Percentiles rank a stretch among this genome's conserved stretches.
These are phyloP conservation scores for Rhipidocladum racemiflorum DNA, from an alignment of 176 grass and related monocot species.

Conservation along the genomic window DNA sequence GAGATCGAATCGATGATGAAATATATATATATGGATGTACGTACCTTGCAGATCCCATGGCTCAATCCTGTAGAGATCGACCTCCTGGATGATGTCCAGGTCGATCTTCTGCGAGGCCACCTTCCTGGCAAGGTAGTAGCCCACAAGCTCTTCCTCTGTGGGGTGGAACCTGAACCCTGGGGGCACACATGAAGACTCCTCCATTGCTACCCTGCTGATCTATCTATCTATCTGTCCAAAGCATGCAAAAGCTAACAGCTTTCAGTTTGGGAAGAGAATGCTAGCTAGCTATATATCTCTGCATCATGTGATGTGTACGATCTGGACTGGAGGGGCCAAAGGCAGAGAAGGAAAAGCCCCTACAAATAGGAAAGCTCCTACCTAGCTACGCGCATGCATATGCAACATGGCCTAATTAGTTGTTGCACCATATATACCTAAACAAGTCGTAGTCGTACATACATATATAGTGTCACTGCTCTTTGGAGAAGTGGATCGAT, in stretches of 20 bases:
- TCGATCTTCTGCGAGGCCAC: slow-evolving; percentile 83
- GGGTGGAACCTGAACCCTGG: slow-evolving; percentile 98
- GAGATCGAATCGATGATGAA: neutral
- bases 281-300: neutral
- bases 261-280: neutral
- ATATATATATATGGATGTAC: neutral
- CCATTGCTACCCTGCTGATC: neutral
- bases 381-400: neutral
- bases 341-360: neutral
- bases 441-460: slow-evolving; percentile 11
- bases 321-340: slow-evolving; percentile 18
- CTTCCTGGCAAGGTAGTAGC: slow-evolving; percentile 90
- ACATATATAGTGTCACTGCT: neutral
- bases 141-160: slow-evolving; percentile 93
- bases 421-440: slow-evolving; percentile 43
- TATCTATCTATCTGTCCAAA: neutral
- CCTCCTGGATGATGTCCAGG: slow-evolving; percentile 81
- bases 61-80: slow-evolving; percentile 97
- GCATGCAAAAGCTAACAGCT: slow-evolving; percentile 4
- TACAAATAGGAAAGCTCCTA: slow-evolving; percentile 26
- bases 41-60: slow-evolving; percentile 97
- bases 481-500: neutral
- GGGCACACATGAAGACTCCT: slow-evolving; percentile 40
- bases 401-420: slow-evolving; percentile 34
- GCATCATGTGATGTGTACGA: neutral